phyloP scores from a whole-genome alignment of 768 basidiomycete genomes.

The Phylloporus sp. region DNA sequence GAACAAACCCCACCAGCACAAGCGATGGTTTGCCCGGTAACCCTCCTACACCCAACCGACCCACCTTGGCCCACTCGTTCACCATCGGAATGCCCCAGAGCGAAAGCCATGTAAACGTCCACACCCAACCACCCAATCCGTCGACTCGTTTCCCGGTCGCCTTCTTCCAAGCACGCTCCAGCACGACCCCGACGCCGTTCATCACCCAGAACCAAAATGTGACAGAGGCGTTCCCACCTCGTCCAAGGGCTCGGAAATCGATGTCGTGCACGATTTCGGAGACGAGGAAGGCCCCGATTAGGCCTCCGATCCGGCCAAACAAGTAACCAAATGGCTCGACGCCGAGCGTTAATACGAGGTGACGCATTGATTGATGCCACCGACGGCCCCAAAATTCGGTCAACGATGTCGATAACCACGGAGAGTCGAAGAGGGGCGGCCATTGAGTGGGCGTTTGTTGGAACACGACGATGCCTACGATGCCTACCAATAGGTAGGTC shows the following conservation, averaged over 20 bases:
- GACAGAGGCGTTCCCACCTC: constrained; percentile 38
- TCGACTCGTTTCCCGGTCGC: constrained; percentile 40
- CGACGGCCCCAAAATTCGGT: constrained; percentile 56
- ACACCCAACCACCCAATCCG: constrained; percentile 46
- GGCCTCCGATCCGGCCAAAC: constrained; percentile 44
- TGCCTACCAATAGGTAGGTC: constrained; percentile 36
- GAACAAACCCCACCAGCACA: constrained; percentile 25
- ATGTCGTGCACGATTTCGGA: constrained; percentile 57
- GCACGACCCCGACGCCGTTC: constrained; percentile 45
- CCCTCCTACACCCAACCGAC: constrained; percentile 9
- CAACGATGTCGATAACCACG: constrained; percentile 54
- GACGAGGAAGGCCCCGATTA: constrained; percentile 53
- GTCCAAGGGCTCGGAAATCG: constrained; percentile 30
- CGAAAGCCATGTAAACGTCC: constrained; percentile 48
- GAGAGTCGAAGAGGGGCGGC: constrained; percentile 57
- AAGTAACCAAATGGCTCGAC: constrained; percentile 38
- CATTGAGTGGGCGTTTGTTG: constrained; percentile 47
- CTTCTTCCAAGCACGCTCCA: constrained; percentile 45
- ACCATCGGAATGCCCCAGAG: constrained; percentile 45
- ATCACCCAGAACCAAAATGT: constrained; percentile 51
- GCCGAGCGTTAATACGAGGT: constrained; percentile 49
- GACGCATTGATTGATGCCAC: constrained; percentile 67
- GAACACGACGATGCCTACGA: constrained; percentile 44
- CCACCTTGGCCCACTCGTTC: constrained; percentile 32
- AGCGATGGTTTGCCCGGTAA: constrained; percentile 14